phyloP scores from a whole-genome alignment of 768 basidiomycete species.

The Calocera cornea region DNA sequence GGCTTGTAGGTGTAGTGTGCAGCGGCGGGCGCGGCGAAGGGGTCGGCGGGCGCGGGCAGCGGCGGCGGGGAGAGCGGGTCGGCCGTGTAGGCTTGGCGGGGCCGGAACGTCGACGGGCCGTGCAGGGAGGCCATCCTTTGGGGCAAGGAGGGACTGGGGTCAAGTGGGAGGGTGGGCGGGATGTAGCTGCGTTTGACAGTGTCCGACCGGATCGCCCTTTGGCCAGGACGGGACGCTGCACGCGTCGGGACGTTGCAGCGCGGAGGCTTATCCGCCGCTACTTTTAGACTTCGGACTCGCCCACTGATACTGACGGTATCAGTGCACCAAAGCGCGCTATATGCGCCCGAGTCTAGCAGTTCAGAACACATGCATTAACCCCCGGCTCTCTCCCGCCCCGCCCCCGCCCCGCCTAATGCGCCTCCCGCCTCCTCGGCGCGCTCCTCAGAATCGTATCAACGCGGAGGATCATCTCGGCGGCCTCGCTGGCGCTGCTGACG shows the following conservation, averaged over 20 bases:
- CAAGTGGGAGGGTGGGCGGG: no score
- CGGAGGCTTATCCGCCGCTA: no score
- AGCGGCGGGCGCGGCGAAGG: background rate
- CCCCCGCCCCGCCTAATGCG: slow-evolving; percentile 15
- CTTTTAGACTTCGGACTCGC: no score
- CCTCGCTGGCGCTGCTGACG: slow-evolving; percentile 85
- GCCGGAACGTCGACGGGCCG: background rate
- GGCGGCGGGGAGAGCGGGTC: background rate
- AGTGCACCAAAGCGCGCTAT: no score
- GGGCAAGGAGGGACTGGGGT: no score
- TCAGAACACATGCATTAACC: background rate
- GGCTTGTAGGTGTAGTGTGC: background rate
- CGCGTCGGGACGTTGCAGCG: no score
- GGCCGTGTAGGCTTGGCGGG: background rate
- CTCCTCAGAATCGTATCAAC: slow-evolving; percentile 87
- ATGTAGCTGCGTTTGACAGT: no score
- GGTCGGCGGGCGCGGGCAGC: background rate
- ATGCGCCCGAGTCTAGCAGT: no score
- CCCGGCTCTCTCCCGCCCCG: background rate
- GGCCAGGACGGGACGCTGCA: no score
- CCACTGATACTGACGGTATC: no score
- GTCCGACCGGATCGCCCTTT: no score
- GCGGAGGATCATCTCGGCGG: slow-evolving; percentile 95
- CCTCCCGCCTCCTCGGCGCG: slow-evolving; percentile 75
- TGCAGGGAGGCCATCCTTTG: background rate